These are phyloP conservation scores for Phytophthora ramorum DNA, from an alignment of 352 stramenopile genomes.

Conservation along the genomic window DNA sequence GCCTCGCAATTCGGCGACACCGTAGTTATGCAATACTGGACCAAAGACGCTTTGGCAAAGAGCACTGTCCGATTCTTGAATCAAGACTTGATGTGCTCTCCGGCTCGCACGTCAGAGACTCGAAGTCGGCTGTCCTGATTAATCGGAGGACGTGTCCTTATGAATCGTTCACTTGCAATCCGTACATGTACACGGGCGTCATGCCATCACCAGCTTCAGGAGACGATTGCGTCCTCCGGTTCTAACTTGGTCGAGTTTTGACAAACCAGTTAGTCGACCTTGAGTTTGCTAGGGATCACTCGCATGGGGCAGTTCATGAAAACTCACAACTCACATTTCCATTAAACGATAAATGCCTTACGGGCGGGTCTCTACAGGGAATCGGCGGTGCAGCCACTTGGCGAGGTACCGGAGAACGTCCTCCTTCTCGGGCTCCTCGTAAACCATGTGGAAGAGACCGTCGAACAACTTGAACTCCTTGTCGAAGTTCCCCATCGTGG, in stretches of 20 bases:
- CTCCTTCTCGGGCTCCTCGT: conserved; percentile 62
- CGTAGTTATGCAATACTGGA: too few relatives aligned
- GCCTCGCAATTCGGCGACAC: background rate
- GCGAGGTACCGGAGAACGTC: conserved; percentile 41
- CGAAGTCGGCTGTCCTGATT: background rate
- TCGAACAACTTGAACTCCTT: conserved; percentile 73
- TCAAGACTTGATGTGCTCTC: background rate
- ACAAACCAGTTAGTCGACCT: background rate
- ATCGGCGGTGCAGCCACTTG: conserved; percentile 33
- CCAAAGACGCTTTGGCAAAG: too few relatives aligned
- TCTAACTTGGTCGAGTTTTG: too few relatives aligned
- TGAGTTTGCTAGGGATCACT: background rate
- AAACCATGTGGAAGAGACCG: conserved; percentile 63
- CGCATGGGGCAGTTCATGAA: background rate
- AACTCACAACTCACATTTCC: conserved; percentile 10
- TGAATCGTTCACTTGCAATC: background rate
- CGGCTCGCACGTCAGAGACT: background rate
- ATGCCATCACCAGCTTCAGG: background rate
- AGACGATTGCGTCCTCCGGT: too few relatives aligned
- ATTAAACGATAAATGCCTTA: conserved; percentile 17
- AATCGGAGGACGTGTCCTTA: background rate
- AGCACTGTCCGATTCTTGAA: too few relatives aligned
- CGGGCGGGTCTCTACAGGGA: conserved; percentile 29
- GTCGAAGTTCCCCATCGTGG: conserved; percentile 49
- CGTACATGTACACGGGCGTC: background rate